Evolutionary conservation across 768 basidiomycete genomes (phyloP).

Genomic region (Mycena belliarum): DNA sequence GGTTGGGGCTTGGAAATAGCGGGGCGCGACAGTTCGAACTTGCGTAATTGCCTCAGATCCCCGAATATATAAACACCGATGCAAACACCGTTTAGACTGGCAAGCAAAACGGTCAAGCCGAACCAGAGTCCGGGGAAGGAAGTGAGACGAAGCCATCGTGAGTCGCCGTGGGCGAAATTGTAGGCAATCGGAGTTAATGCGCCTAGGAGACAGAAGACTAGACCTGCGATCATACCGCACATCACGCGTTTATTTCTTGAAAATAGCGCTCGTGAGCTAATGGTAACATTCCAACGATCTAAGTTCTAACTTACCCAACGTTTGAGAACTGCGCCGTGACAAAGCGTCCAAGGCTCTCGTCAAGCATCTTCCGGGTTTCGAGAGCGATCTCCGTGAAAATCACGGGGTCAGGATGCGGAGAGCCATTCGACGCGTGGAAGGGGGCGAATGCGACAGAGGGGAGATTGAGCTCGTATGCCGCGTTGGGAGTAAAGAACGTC

Average conservation of each 20-base stretch:
- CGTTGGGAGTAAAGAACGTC: conserved; percentile 76
- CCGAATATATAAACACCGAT: conserved; percentile 80
- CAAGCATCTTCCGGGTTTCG: conserved; percentile 59
- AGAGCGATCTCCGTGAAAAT: conserved; percentile 61
- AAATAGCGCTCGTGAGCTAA: no score
- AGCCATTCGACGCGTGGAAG: conserved; percentile 45
- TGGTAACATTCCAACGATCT: no score
- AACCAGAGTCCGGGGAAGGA: conserved; percentile 73
- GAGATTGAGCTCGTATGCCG: conserved; percentile 71
- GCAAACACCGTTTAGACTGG: conserved; percentile 73
- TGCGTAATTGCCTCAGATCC: conserved; percentile 74
- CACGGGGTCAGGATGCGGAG: conserved; percentile 63
- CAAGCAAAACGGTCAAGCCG: conserved; percentile 60
- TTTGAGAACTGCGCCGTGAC: conserved; percentile 69
- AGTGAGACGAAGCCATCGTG: conserved; percentile 58
- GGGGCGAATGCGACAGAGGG: conserved; percentile 66
- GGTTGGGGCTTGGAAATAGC: conserved; percentile 55
- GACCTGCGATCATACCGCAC: conserved; percentile 68
- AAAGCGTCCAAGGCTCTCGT: conserved; percentile 65
- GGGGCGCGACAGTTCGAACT: conserved; percentile 75
- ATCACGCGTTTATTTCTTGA: no score
- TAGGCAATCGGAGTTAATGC: conserved; percentile 48
- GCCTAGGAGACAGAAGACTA: conserved; percentile 47
- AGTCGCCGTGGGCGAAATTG: conserved; percentile 47
- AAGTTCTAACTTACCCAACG: conserved; percentile 54